Conservation (phyloP, 148 eudicot species). For the Vaccinium macrocarpon region DNA sequence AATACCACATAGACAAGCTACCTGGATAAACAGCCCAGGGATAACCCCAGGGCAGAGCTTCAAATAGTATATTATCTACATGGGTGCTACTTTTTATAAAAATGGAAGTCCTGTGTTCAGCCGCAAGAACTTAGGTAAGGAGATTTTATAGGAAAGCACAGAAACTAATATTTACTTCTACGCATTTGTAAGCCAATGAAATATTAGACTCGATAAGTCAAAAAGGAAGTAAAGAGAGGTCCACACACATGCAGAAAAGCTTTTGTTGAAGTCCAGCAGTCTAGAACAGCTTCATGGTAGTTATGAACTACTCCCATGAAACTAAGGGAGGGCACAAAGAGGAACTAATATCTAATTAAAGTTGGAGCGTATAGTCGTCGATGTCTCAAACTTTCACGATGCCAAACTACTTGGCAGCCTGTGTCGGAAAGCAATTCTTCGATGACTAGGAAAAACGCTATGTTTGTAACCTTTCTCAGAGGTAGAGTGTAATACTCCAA, state of each 20-base stretch:
- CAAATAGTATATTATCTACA: not conserved
- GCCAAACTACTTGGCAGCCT: not conserved
- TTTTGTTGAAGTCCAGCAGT: not conserved
- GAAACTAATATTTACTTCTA: no score
- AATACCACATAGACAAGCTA: not conserved
- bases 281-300: not conserved
- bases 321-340: not conserved
- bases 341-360: not conserved
- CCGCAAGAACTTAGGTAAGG: not conserved
- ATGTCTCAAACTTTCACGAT: not conserved
- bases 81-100: not conserved
- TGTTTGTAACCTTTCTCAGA: not conserved
- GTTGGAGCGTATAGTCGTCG: not conserved
- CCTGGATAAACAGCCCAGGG: not conserved
- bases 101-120: not conserved
- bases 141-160: not conserved
- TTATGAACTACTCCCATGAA: conserved; percentile 10
- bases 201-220: not conserved
- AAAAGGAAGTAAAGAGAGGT: not conserved
- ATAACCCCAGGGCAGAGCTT: conserved; percentile 5
- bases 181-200: not conserved
- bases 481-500: not conserved
- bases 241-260: not conserved
- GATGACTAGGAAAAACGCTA: not conserved
- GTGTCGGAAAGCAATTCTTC: not conserved